These are phyloP conservation scores for Exophiala mesophila DNA, from an alignment of 2,329 filamentous ascomycete species.

Conservation along the genomic window DNA sequence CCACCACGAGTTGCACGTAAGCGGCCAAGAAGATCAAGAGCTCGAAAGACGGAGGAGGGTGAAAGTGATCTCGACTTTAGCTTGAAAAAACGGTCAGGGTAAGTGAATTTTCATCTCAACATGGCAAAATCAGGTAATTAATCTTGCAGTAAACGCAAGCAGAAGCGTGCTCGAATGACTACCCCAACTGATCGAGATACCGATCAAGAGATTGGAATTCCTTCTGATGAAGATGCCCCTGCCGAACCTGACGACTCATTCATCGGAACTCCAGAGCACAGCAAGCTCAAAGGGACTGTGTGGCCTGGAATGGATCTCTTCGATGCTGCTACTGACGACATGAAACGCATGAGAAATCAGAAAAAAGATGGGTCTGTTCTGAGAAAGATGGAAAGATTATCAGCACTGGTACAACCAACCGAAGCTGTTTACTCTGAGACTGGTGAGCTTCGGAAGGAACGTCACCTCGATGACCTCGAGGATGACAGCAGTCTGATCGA, in stretches of 20 bases:
- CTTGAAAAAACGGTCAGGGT: constrained; percentile 19
- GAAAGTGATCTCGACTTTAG: constrained; percentile 23
- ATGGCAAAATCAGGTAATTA: neutral
- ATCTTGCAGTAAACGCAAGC: constrained; percentile 8
- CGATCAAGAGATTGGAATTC: constrained; percentile 2
- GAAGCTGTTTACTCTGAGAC: constrained; percentile 45
- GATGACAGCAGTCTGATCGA: constrained; percentile 45
- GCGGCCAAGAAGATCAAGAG: constrained; percentile 9
- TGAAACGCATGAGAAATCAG: constrained; percentile 47
- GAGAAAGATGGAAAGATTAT: constrained; percentile 44
- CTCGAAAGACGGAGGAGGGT: constrained; percentile 7
- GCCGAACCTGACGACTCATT: constrained; percentile 4
- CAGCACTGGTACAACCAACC: constrained; percentile 41
- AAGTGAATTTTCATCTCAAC: neutral
- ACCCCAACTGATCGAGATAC: constrained; percentile 8
- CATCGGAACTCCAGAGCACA: constrained; percentile 29
- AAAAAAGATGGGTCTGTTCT: constrained; percentile 46
- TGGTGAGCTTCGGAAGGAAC: constrained; percentile 39
- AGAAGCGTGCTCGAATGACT: constrained; percentile 5
- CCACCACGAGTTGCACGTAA: constrained; percentile 8
- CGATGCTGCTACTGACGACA: constrained; percentile 46
- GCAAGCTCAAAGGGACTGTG: constrained; percentile 43
- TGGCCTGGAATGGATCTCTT: constrained; percentile 51
- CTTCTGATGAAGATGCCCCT: constrained; percentile 8
- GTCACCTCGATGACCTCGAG: constrained; percentile 45